Conservation (phyloP, 768 basidiomycete genomes). For the Phanerochaete sordida region DNA sequence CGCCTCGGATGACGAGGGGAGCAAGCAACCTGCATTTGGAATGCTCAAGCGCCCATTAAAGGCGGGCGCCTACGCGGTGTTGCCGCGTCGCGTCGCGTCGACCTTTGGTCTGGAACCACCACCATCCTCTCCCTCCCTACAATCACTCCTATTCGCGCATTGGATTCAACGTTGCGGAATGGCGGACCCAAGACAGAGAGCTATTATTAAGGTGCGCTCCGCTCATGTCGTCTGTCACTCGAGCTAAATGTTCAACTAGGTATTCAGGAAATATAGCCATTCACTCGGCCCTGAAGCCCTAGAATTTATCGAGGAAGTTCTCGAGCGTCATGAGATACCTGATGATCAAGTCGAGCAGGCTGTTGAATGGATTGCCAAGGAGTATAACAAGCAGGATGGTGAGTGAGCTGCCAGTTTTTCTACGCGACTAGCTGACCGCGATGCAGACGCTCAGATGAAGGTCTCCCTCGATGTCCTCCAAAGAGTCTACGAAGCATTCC, state of each 20-base stretch:
- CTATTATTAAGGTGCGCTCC: conserved; percentile 39
- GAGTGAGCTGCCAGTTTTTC: conserved; percentile 11
- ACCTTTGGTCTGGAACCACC: neutral
- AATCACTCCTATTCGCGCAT: neutral
- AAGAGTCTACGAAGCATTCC: conserved; percentile 72
- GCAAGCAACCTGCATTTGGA: neutral
- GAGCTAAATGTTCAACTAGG: conserved; percentile 37
- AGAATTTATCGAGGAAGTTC: conserved; percentile 65
- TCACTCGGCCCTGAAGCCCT: conserved; percentile 80
- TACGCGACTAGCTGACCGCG: neutral
- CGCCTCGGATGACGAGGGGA: neutral
- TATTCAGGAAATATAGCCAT: conserved; percentile 86
- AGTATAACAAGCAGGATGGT: conserved; percentile 91
- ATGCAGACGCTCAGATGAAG: conserved; percentile 76
- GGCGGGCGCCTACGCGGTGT: conserved; percentile 2
- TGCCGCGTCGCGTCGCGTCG: conserved; percentile 21
- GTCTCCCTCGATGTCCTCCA: conserved; percentile 64
- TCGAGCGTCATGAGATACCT: conserved; percentile 66
- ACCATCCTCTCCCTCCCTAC: neutral
- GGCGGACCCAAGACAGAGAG: conserved; percentile 36
- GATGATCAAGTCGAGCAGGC: conserved; percentile 70
- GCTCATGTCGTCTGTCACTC: neutral
- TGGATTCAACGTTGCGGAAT: conserved; percentile 20
- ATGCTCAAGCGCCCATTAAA: neutral
- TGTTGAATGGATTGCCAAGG: conserved; percentile 76